phyloP scores from a whole-genome alignment of 1,139 yeast species.

The Entelexis paramagnoliae region DNA sequence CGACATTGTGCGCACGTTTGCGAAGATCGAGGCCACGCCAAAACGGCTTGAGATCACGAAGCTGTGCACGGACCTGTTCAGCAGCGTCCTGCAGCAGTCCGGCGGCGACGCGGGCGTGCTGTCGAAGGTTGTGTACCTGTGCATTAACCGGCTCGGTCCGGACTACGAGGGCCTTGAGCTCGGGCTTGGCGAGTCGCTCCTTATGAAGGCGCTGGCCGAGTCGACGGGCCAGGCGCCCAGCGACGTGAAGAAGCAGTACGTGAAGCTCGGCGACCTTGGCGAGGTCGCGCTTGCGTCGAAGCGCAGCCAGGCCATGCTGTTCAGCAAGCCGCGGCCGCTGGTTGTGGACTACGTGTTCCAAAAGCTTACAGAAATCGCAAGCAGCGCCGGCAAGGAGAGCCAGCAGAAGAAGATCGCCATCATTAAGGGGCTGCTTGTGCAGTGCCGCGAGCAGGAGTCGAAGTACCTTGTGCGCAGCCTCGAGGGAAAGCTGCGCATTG shows the following conservation, averaged over 20 bases:
- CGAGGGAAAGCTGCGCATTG: constrained; percentile 88
- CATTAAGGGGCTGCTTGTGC: constrained; percentile 74
- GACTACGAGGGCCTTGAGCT: constrained; percentile 90
- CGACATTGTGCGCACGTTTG: constrained; percentile 57
- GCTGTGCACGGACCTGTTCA: constrained; percentile 59
- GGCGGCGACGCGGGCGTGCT: constrained; percentile 44
- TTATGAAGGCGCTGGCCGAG: constrained; percentile 81
- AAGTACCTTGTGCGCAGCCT: constrained; percentile 79
- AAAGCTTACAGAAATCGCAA: constrained; percentile 67
- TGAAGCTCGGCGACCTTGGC: constrained; percentile 82
- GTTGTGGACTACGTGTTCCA: constrained; percentile 64
- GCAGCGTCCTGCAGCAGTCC: constrained; percentile 44
- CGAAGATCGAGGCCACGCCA: constrained; percentile 64
- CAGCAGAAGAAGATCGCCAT: constrained; percentile 65
- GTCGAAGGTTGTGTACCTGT: constrained; percentile 64
- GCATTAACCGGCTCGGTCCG: constrained; percentile 84
- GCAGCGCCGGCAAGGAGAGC: constrained; percentile 70
- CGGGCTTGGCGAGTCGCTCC: constrained; percentile 81
- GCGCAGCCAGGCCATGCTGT: constrained; percentile 83
- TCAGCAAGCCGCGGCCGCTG: constrained; percentile 66
- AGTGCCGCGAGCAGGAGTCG: constrained; percentile 82
- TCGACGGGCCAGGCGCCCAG: constrained; percentile 72
- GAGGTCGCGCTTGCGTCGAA: constrained; percentile 76
- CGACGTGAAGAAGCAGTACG: constrained; percentile 64
- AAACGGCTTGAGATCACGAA: constrained; percentile 74